Percentiles rank a stretch among this genome's conserved stretches.
These are phyloP conservation scores for Suillus weaverae DNA, from an alignment of 768 basidiomycete genomes.

Conservation along the genomic window DNA sequence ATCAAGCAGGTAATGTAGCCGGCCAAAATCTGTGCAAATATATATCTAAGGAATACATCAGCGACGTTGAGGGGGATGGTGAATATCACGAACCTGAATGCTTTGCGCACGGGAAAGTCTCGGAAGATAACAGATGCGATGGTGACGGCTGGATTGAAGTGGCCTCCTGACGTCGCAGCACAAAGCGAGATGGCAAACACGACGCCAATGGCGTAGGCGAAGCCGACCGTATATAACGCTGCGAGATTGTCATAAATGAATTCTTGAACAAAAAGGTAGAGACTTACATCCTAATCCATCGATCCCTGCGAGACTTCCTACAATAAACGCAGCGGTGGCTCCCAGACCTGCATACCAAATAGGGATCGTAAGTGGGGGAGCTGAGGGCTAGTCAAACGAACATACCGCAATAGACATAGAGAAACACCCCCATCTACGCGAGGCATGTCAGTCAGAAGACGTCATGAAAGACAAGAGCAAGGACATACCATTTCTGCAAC, in stretches of 20 bases:
- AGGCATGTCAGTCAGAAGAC: conserved; percentile 9
- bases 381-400: background rate
- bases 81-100: conserved; percentile 41
- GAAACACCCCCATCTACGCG: conserved; percentile 56
- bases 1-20: conserved; percentile 61
- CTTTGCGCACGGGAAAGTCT: conserved; percentile 55
- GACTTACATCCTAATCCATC: conserved; percentile 51
- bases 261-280: background rate
- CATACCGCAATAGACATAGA: conserved; percentile 57
- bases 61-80: conserved; percentile 5
- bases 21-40: conserved; percentile 64
- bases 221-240: conserved; percentile 59
- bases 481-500: conserved; percentile 57
- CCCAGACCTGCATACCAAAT: conserved; percentile 45
- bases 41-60: conserved; percentile 48
- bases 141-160: conserved; percentile 67
- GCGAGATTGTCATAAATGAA: conserved; percentile 1
- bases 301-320: conserved; percentile 45
- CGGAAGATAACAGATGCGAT: conserved; percentile 51
- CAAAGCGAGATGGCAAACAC: conserved; percentile 56
- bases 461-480: background rate
- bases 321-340: conserved; percentile 48
- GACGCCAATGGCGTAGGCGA: conserved; percentile 60
- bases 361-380: background rate
- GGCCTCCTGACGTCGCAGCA: conserved; percentile 56